Base-by-base conservation (phyloP, 225 moss, liverwort and hornwort species). In the Bryum argenteum region DNA sequence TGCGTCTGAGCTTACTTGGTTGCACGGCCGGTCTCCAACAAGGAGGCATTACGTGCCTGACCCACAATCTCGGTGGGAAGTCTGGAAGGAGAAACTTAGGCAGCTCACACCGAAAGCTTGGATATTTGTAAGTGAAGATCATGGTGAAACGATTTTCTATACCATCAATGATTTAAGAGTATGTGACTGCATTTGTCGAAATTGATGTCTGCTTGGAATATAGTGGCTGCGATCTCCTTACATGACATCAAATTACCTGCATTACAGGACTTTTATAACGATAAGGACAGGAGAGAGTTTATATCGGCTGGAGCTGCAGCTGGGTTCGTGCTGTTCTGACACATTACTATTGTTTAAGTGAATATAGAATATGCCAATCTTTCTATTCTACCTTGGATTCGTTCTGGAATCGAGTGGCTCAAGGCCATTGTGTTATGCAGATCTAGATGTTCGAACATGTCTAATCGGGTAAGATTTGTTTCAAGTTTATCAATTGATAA, bases 301-400 rank as follows among this genome's bases (percentile, higher is more conserved):
- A 91, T 94, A 62, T 94, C 94, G 66, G 94, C 94, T 77, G 94
- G 94, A 69, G 88, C 94, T 71, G 94, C 94, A 73, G 91, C 94
- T 47, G 94, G 94, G 91, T 93, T 75, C 23, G 58, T 63, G 64
- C 21, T 21, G 19, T 54, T 19, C 63, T 63, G 15, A 43, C 26
- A 58, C 11, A 38, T 16, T 15, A 58, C 43, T 20, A 37, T 19
- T 17, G 9, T n/a, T 39, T 71, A 61, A 17, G 40, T 67, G 58
- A 22, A 33, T 33, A 33, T 33, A 33, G 3, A 63, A 66, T 12
- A 57, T 37, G 5, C 23, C 9, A 39, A 28, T 53, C 39, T 55
- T 14, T 28, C 51, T 56, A 57, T 43, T 37, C 43, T 54, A 26
- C 18, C 44, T 12, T 0, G 58, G 47, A 54, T 70, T 9, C 44